phyloP scores from a whole-genome alignment of 805 yeast species.

The Ogataea minuta region DNA sequence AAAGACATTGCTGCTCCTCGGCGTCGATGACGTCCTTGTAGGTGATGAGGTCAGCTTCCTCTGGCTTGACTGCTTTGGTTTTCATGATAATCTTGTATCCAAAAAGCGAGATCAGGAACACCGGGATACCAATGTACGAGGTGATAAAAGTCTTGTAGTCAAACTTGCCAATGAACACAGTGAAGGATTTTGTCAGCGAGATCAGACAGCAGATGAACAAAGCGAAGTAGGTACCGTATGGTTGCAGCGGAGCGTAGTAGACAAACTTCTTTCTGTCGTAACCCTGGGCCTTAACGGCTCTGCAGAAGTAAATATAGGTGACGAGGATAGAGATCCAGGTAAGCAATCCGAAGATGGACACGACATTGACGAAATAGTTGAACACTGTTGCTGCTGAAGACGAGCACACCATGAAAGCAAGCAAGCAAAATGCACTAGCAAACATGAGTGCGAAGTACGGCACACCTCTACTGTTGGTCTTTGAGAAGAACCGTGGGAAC shows the following conservation, averaged over 20 bases:
- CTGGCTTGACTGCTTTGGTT: constrained; percentile 47
- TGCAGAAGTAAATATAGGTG: constrained; percentile 64
- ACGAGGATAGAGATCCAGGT: constrained; percentile 73
- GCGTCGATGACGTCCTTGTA: constrained; percentile 55
- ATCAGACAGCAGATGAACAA: constrained; percentile 52
- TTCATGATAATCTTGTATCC: constrained; percentile 61
- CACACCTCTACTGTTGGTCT: constrained; percentile 66
- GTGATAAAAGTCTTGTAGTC: constrained; percentile 68
- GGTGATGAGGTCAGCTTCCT: constrained; percentile 61
- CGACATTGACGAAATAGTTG: constrained; percentile 70
- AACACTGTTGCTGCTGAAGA: constrained; percentile 56
- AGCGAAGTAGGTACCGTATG: constrained; percentile 63
- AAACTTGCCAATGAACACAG: constrained; percentile 60
- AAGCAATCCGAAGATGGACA: constrained; percentile 69
- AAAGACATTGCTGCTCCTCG: constrained; percentile 43
- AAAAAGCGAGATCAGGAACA: constrained; percentile 49
- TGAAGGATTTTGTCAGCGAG: constrained; percentile 65
- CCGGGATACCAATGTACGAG: constrained; percentile 74
- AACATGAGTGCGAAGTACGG: constrained; percentile 58
- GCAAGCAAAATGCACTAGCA: constrained; percentile 52
- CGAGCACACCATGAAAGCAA: constrained; percentile 71
- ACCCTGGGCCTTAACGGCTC: constrained; percentile 68
- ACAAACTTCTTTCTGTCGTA: constrained; percentile 52
- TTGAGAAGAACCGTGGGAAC: constrained; percentile 68
- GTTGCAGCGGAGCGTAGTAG: constrained; percentile 66